Conservation (phyloP, 2,329 filamentous ascomycete species). For the Exophiala aquamarina region DNA sequence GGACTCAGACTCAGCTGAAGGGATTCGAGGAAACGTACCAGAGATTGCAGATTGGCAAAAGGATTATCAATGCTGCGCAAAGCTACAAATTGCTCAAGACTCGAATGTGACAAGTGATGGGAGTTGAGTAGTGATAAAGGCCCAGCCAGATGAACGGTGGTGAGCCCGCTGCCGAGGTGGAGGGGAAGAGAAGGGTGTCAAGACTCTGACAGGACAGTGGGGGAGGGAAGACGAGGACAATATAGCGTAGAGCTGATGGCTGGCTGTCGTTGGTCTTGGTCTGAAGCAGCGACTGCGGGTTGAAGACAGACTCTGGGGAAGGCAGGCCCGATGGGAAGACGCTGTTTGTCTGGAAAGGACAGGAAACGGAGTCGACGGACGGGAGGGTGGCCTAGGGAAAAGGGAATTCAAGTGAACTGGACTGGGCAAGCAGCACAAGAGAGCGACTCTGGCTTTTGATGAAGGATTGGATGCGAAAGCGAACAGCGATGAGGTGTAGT, state of each 20-base stretch:
- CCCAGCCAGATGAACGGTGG: conserved; percentile 13
- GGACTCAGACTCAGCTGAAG: too few relatives aligned
- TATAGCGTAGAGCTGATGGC: conserved; percentile 22
- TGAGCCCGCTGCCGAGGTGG: conserved; percentile 8
- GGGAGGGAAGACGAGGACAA: conserved; percentile 3
- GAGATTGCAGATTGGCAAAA: too few relatives aligned
- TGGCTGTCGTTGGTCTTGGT: conserved; percentile 5
- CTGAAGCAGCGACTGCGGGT: conserved; percentile 8
- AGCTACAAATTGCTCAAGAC: conserved; percentile 7
- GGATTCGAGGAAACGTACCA: too few relatives aligned
- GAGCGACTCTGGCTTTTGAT: conserved; percentile 21
- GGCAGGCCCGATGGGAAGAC: conserved; percentile 12
- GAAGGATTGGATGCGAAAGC: conserved; percentile 27
- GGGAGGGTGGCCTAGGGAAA: too few relatives aligned
- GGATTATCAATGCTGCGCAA: conserved; percentile 7
- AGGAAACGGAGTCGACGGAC: conserved; percentile 23
- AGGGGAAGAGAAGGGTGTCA: conserved; percentile 11
- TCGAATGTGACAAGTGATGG: conserved; percentile 8
- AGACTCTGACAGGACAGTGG: conserved; percentile 9
- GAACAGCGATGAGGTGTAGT: conserved; percentile 1
- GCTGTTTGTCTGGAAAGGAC: conserved; percentile 20
- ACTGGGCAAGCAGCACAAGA: conserved; percentile 23
- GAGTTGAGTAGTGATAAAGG: conserved; percentile 8
- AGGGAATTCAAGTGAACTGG: neutral
- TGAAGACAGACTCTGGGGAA: neutral